Percentiles rank a stretch among this genome's conserved stretches.
These are phyloP conservation scores for Botryotinia convoluta DNA, from an alignment of 2,329 filamentous ascomycete genomes.

Conservation along the genomic window DNA sequence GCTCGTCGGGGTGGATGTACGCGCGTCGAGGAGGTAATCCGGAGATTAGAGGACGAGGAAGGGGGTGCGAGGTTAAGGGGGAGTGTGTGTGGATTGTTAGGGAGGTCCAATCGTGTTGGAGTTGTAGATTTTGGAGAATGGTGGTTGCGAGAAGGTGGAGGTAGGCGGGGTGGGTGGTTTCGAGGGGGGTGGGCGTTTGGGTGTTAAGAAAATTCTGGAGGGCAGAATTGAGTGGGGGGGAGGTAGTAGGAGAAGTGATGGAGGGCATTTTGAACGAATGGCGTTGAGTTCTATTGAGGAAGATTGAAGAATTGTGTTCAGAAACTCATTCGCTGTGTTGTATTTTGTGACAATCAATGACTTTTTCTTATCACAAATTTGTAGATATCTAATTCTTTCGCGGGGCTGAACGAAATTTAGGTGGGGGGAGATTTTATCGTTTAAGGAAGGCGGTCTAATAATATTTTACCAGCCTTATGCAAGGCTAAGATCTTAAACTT, in stretches of 20 bases:
- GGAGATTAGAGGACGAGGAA: conserved; percentile 63
- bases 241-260: conserved; percentile 17
- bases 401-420: conserved; percentile 4
- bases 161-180: conserved; percentile 34
- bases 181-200: conserved; percentile 27
- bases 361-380: conserved; percentile 1
- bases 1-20: conserved; percentile 80
- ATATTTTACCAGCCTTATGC: neutral
- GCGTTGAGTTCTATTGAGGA: no score
- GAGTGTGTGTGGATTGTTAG: conserved; percentile 54
- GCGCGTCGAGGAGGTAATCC: conserved; percentile 71
- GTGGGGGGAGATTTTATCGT: neutral
- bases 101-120: conserved; percentile 73
- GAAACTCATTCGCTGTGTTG: neutral
- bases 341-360: neutral
- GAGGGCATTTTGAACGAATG: conserved; percentile 25
- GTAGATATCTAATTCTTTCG: conserved; percentile 1
- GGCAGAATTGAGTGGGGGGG: conserved; percentile 27
- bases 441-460: neutral
- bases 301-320: neutral
- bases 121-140: conserved; percentile 67
- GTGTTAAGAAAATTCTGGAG: conserved; percentile 32
- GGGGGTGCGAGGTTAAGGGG: conserved; percentile 41
- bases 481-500: conserved; percentile 11
- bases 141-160: conserved; percentile 53